Percentiles rank a stretch among this genome's conserved stretches.
Evolutionary conservation across 2,329 filamentous ascomycete genomes (phyloP).

Genomic region (Scolecobasidium constrictum): DNA sequence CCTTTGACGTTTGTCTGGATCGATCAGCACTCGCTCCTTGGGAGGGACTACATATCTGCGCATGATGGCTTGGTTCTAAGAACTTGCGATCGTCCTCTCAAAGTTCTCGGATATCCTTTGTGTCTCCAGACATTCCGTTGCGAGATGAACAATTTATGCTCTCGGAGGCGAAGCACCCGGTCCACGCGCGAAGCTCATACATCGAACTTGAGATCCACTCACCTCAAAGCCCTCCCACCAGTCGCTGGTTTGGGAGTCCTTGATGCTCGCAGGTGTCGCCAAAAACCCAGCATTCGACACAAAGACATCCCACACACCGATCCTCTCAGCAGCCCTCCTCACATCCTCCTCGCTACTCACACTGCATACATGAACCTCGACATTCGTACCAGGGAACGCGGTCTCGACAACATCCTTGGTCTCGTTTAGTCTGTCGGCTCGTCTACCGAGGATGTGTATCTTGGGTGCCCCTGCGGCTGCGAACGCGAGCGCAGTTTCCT

Average conservation of each 20-base stretch:
- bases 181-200: too few relatives aligned
- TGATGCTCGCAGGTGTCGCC: neutral
- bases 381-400: neutral
- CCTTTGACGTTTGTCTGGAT: neutral
- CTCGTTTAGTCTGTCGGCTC: neutral
- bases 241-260: neutral
- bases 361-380: neutral
- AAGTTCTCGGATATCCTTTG: too few relatives aligned
- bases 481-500: constrained; percentile 30
- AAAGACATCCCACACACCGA: constrained; percentile 4
- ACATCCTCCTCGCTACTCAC: constrained; percentile 2
- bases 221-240: constrained; percentile 5
- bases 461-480: constrained; percentile 32
- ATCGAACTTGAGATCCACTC: too few relatives aligned
- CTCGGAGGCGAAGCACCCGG: too few relatives aligned
- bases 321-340: constrained; percentile 1
- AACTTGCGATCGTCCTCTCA: too few relatives aligned
- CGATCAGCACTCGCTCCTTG: neutral
- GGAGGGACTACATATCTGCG: neutral
- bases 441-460: constrained; percentile 34
- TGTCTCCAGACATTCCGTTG: too few relatives aligned
- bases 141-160: too few relatives aligned
- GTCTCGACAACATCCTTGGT: constrained; percentile 3
- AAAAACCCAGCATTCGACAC: constrained; percentile 4
- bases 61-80: too few relatives aligned